A percentile compares a stretch with the other conserved stretches of the same genome.
These are phyloP conservation scores for Colletotrichum agaves DNA, from an alignment of 2,329 filamentous ascomycete genomes.

Conservation along the genomic window DNA sequence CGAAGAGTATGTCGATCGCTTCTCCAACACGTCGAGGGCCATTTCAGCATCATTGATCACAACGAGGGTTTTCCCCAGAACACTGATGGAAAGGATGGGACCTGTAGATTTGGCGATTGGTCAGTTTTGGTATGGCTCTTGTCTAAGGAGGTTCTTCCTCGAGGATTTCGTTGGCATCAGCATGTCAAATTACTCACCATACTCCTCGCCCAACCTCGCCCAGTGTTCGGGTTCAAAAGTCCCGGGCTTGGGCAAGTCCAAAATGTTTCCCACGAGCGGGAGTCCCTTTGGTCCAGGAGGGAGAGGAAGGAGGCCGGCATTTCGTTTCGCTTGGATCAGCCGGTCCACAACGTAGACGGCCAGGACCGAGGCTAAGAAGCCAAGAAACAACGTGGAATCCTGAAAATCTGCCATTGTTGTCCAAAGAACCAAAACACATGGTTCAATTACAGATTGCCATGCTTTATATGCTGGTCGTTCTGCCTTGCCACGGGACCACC, in stretches of 20 bases:
- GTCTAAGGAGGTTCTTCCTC: no score
- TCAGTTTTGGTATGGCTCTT: no score
- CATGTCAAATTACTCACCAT: constrained; percentile 33
- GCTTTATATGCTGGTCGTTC: neutral
- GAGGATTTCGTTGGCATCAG: no score
- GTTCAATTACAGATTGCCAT: neutral
- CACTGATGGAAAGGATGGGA: constrained; percentile 47
- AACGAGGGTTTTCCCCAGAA: constrained; percentile 53
- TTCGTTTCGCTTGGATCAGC: neutral
- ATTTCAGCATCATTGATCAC: constrained; percentile 51
- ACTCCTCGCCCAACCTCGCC: constrained; percentile 48
- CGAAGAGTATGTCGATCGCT: constrained; percentile 47
- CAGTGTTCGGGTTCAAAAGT: constrained; percentile 47
- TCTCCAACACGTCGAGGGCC: constrained; percentile 51
- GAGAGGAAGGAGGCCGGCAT: neutral
- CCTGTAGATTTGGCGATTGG: constrained; percentile 8
- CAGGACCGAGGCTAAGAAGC: neutral
- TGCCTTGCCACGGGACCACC: neutral
- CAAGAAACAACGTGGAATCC: neutral
- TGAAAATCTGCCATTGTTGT: neutral
- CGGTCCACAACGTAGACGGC: neutral
- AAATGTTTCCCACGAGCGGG: constrained; percentile 58
- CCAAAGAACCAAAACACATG: neutral
- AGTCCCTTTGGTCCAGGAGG: constrained; percentile 46
- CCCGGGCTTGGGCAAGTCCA: constrained; percentile 52